Evolutionary conservation across 495 filamentous ascomycete species (phyloP), one percentile per base, ranked within the genome.

Genomic region (Apodospora peruviana): DNA sequence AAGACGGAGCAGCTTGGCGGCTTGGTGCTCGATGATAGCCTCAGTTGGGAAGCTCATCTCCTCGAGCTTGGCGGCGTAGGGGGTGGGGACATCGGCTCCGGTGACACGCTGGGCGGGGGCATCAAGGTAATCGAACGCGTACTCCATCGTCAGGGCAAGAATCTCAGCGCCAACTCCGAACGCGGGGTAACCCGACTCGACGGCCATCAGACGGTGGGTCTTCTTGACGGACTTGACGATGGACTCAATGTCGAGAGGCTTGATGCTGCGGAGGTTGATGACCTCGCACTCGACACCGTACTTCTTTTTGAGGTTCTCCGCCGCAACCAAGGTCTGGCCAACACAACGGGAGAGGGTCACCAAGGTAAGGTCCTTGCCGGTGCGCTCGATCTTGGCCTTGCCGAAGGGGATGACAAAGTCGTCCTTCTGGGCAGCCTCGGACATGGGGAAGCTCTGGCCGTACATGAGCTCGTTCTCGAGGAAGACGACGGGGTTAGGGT

Each of bases 401-500:
- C 93, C 93, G 63, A 98, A 83, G 44, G 93, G 93, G 43, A 98
- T 64, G 53, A 96, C 90, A 64, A 96, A 98, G 72, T 97, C 94
- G 67, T 85, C 84, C 70, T 85, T 89, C 73, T 96, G 93, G 39
- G 89, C 88, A 25, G 87, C 93, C 68, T 90, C 90, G 64, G 87
- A 93, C 90, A 98, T 95, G 50, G 89, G 90, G 79, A 98, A 98
- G 22, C 76, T 68, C 62, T 88, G 84, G 62, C 91, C 91, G 74
- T 98, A 98, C 58, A 98, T 77, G 56, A 98, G 79, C 87, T 97
- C 91, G 74, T 97, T 97, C 79, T 97, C 91, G 51, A 97, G 79
- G 45, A 97, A 81, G 35, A 90, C 80, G 53, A 96, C 91, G 41
- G 93, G 93, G 76, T 98, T 98, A 52, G 93, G 93, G 68, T 98